phyloP scores from a whole-genome alignment of 75 land plant species.

The Gnetum montanum region DNA sequence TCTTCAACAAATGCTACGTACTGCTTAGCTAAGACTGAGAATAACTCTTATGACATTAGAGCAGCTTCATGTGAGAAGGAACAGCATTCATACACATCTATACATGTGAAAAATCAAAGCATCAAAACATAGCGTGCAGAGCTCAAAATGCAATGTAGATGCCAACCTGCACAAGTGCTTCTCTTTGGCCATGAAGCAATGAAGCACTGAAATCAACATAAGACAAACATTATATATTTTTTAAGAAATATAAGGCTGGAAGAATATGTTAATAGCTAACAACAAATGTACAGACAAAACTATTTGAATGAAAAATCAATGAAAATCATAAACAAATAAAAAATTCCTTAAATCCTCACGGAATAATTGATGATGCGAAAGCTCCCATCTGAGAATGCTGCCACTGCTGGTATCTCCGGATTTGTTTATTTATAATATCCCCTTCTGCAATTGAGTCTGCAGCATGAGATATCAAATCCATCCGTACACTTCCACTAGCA shows the following conservation, averaged over 20 bases:
- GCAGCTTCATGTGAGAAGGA: too few species aligned
- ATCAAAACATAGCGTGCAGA: neutral
- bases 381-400: conserved; percentile 76
- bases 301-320: too few species aligned
- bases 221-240: neutral
- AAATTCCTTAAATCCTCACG: conserved; percentile 74
- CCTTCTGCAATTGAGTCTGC: conserved; percentile 94
- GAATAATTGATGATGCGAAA: conserved; percentile 79
- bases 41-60: too few species aligned
- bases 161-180: conserved; percentile 73
- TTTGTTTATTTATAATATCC: conserved; percentile 90
- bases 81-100: too few species aligned
- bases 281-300: too few species aligned
- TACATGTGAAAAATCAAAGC: neutral
- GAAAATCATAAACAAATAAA: neutral
- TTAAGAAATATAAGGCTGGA: too few species aligned
- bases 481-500: conserved; percentile 65
- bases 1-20: too few species aligned
- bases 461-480: conserved; percentile 79
- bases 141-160: neutral
- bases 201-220: conserved; percentile 92
- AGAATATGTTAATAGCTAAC: too few species aligned
- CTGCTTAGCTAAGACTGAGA: too few species aligned
- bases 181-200: conserved; percentile 84
- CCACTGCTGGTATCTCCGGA: conserved; percentile 89